Evolutionary conservation across 1,139 yeast genomes (phyloP).

Genomic region (Sugiyamaella xylanicola): DNA sequence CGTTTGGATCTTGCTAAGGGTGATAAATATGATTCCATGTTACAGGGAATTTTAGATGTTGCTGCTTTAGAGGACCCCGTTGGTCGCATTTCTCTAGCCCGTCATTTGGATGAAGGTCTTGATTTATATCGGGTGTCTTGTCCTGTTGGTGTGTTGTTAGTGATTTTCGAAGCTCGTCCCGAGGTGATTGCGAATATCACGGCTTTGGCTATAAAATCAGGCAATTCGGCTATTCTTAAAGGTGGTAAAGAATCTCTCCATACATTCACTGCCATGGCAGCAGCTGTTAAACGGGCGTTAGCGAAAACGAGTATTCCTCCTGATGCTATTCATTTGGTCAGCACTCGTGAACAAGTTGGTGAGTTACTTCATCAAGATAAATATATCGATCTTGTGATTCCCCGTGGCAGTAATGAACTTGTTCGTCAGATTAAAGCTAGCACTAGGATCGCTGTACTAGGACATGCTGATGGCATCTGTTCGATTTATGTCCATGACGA

Average conservation of each 20-base stretch:
- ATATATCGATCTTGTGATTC: slow-evolving; percentile 92
- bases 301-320: slow-evolving; percentile 67
- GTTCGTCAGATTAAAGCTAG: slow-evolving; percentile 81
- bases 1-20: slow-evolving; percentile 78
- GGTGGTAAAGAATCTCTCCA: slow-evolving; percentile 93
- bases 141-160: slow-evolving; percentile 91
- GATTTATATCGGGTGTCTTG: slow-evolving; percentile 81
- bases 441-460: slow-evolving; percentile 94
- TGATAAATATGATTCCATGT: slow-evolving; percentile 90
- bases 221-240: slow-evolving; percentile 86
- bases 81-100: slow-evolving; percentile 79
- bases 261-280: slow-evolving; percentile 82
- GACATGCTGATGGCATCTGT: slow-evolving; percentile 98
- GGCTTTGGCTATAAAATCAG: slow-evolving; percentile 92
- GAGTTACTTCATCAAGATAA: slow-evolving; percentile 81
- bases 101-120: slow-evolving; percentile 83
- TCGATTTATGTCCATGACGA: slow-evolving; percentile 77
- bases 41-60: slow-evolving; percentile 92
- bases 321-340: slow-evolving; percentile 81
- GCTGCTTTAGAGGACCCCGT: slow-evolving; percentile 87
- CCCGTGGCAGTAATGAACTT: slow-evolving; percentile 91
- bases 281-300: slow-evolving; percentile 65
- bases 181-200: slow-evolving; percentile 98
- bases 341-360: slow-evolving; percentile 86
- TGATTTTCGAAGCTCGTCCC: slow-evolving; percentile 95